These are phyloP conservation scores for Arthrinium puccinioides DNA, from an alignment of 2,329 filamentous ascomycete genomes.

Conservation along the genomic window DNA sequence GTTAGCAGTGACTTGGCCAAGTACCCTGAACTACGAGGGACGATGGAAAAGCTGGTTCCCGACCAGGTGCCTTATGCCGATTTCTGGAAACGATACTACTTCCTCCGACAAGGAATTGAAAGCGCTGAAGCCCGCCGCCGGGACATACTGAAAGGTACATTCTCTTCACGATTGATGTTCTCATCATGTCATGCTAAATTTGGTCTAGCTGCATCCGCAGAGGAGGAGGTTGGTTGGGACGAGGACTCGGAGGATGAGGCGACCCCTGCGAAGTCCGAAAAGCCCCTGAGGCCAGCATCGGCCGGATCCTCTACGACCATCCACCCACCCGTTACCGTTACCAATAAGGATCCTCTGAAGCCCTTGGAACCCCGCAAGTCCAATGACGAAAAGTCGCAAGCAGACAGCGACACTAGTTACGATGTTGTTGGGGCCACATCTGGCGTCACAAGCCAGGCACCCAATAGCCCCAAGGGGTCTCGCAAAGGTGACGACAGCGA, in stretches of 20 bases:
- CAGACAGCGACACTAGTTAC: slow-evolving; percentile 93
- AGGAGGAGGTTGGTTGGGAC: slow-evolving; percentile 65
- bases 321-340: slow-evolving; percentile 37
- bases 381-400: slow-evolving; percentile 82
- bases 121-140: slow-evolving; percentile 82
- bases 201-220: slow-evolving; percentile 53
- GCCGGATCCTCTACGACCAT: slow-evolving; percentile 54
- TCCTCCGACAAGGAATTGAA: slow-evolving; percentile 85
- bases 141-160: slow-evolving; percentile 82
- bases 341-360: slow-evolving; percentile 43
- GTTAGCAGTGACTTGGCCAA: slow-evolving; percentile 78
- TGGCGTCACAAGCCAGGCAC: slow-evolving; percentile 70
- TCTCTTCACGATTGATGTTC: slow-evolving; percentile 5
- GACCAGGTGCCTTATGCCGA: slow-evolving; percentile 80
- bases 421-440: slow-evolving; percentile 80
- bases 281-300: slow-evolving; percentile 35
- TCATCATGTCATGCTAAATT: slow-evolving; percentile 26
- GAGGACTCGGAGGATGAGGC: slow-evolving; percentile 63
- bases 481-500: slow-evolving; percentile 56
- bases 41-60: slow-evolving; percentile 96
- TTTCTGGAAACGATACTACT: slow-evolving; percentile 97
- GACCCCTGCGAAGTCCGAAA: slow-evolving; percentile 28
- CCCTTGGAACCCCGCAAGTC: slow-evolving; percentile 62
- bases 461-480: slow-evolving; percentile 54
- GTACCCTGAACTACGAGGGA: slow-evolving; percentile 74